These are phyloP conservation scores for Trichothecium roseum DNA, from an alignment of 2,329 filamentous ascomycete genomes.

Conservation along the genomic window DNA sequence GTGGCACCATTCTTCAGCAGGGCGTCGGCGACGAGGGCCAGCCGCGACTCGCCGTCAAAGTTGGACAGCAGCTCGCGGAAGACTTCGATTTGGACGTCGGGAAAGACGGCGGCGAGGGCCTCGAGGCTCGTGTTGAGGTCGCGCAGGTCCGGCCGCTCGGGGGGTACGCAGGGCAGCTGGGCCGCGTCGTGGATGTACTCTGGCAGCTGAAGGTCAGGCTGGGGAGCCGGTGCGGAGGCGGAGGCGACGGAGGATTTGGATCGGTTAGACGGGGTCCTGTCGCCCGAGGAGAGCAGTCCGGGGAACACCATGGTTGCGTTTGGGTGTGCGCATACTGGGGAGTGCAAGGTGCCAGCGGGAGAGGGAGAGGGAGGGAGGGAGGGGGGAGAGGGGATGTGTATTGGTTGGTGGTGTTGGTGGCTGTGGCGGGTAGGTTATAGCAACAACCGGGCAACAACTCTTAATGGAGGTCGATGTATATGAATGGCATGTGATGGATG, in stretches of 20 bases:
- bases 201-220: conserved; percentile 15
- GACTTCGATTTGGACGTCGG: conserved; percentile 71
- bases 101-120: conserved; percentile 62
- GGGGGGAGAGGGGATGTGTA: too few relatives aligned
- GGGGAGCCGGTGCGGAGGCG: conserved; percentile 1
- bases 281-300: conserved; percentile 34
- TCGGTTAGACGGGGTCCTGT: conserved; percentile 22
- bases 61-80: conserved; percentile 71
- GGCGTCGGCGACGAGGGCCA: conserved; percentile 68
- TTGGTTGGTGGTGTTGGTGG: too few relatives aligned
- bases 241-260: conserved; percentile 10
- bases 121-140: conserved; percentile 62
- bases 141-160: conserved; percentile 51
- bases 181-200: conserved; percentile 46
- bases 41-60: conserved; percentile 65
- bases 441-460: too few relatives aligned
- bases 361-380: not conserved
- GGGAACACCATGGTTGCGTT: conserved; percentile 33
- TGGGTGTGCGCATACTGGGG: conserved; percentile 20
- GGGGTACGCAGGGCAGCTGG: conserved; percentile 36
- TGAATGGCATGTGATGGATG: too few relatives aligned
- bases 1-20: conserved; percentile 61
- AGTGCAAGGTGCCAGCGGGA: not conserved
- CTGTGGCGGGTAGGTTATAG: too few relatives aligned
- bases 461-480: too few relatives aligned